Evolutionary conservation across 768 basidiomycete genomes (phyloP).

Genomic region (Rhizopogon roseolus): DNA sequence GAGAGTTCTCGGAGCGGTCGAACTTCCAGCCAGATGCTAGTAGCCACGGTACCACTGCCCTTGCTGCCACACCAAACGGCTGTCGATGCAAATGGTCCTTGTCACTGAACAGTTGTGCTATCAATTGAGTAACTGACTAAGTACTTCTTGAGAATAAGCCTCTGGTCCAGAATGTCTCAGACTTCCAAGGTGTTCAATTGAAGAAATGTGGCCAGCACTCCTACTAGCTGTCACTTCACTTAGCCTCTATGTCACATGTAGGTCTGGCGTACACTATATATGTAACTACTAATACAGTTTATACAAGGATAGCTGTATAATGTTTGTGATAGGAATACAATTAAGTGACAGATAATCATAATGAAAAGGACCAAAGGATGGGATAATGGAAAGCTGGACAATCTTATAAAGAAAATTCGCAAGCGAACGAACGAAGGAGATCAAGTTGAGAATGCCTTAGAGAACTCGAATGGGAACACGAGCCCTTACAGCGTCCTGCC

Average conservation of each 20-base stretch:
- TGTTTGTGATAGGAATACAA: neutral
- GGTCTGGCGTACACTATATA: neutral
- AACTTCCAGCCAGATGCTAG: neutral
- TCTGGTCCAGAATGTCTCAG: too few relatives aligned
- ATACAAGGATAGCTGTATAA: neutral
- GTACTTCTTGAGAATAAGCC: too few relatives aligned
- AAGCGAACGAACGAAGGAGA: too few relatives aligned
- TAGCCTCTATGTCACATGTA: too few relatives aligned
- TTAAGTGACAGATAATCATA: neutral
- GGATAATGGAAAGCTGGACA: too few relatives aligned
- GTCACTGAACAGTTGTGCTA: neutral
- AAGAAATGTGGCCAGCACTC: too few relatives aligned
- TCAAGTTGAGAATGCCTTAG: constrained; percentile 34
- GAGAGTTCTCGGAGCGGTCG: neutral
- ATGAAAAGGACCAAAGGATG: too few relatives aligned
- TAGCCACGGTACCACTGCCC: too few relatives aligned
- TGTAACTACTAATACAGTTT: neutral
- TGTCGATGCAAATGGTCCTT: neutral
- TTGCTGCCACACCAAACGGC: neutral
- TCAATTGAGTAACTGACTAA: too few relatives aligned
- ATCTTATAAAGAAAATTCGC: neutral
- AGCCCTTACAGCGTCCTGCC: constrained; percentile 57
- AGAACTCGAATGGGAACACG: constrained; percentile 57
- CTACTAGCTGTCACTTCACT: too few relatives aligned
- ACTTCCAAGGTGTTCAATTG: too few relatives aligned